Base-by-base conservation (phyloP, 176 grass and related monocot species). In the Eleusine indica region DNA sequence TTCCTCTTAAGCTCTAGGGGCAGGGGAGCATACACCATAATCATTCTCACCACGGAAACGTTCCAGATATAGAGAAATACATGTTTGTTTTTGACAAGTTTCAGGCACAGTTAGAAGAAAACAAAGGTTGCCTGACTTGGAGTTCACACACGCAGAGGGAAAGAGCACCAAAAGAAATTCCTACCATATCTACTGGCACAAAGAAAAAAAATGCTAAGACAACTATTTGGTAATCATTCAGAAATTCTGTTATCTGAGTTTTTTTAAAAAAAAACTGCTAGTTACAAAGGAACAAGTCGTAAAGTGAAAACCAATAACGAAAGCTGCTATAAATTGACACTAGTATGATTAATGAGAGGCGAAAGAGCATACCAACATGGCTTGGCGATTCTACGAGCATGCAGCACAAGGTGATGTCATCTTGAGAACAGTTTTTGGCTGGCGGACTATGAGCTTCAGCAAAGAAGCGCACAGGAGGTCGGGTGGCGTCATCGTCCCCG, bases 371-470 rank as follows among this genome's bases (percentile, higher is more conserved):
- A 85, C 74, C 65, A 78, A 62, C 83, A 70, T 48, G 66, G 43
- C 5, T 37, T 56, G 47, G 29, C 0, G 48, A 69, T 76, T 52
- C 49, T 52, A 52, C 74, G 12, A 85, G 11, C 42, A 37, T 47
- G 75, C 64, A 85, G 51, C 83, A 85, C 40, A 47, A 70, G 51
- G 73, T 77, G 39, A 84, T 77, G 9, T 70, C 17, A 39, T 85
- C 74, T 70, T 85, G 51, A 70, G 22, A 43, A 70, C 52, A 77
- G 29, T 70, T 32, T 46, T 2, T 22, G 22, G 1, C 4, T 47
- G 40, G 19, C 2, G 65, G 51, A 37, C 16, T 15, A 61, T 13
- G 39, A 12, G 74, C 83, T 85, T 85, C 75, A 38, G 41, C 66
- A 78, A 85, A 85, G 19, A 85, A 85, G 43, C 44, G 58, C 1